Percentiles rank a stretch among this genome's conserved stretches.
Evolutionary conservation across 2,329 filamentous ascomycete species (phyloP).

Genomic region (Chaetomium strumarium): DNA sequence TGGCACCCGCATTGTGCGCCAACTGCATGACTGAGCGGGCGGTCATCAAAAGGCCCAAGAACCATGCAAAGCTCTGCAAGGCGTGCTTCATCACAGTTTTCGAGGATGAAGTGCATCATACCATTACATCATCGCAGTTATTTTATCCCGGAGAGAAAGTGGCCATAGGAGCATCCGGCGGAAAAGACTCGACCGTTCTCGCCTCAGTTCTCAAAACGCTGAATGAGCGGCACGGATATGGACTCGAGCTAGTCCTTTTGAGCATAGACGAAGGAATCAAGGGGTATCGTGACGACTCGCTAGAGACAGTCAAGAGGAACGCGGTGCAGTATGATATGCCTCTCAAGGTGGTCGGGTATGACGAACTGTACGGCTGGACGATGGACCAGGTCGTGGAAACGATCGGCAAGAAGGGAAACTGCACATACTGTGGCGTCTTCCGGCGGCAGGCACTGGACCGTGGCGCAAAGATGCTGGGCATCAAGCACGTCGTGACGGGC

Average conservation of each 20-base stretch:
- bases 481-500: slow-evolving; percentile 91
- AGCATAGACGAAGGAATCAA: slow-evolving; percentile 97
- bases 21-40: slow-evolving; percentile 72
- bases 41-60: slow-evolving; percentile 89
- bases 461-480: slow-evolving; percentile 78
- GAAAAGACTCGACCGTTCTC: slow-evolving; percentile 94
- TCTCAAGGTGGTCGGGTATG: slow-evolving; percentile 86
- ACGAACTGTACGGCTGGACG: slow-evolving; percentile 94
- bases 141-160: slow-evolving; percentile 80
- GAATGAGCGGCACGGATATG: slow-evolving; percentile 84
- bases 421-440: slow-evolving; percentile 98
- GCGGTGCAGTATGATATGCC: slow-evolving; percentile 86
- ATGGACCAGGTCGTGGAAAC: slow-evolving; percentile 98
- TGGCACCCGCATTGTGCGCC: slow-evolving; percentile 73
- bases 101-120: slow-evolving; percentile 90
- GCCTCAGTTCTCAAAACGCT: slow-evolving; percentile 91
- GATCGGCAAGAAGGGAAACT: slow-evolving; percentile 96
- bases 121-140: slow-evolving; percentile 73
- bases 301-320: slow-evolving; percentile 95
- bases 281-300: slow-evolving; percentile 89
- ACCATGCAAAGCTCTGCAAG: slow-evolving; percentile 88
- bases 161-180: slow-evolving; percentile 92
- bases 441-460: slow-evolving; percentile 88
- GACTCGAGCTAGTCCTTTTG: slow-evolving; percentile 75
- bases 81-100: slow-evolving; percentile 81